Evolutionary conservation across 2,329 filamentous ascomycete species (phyloP), one percentile per base, ranked within the genome.

Genomic region (Claviceps purpurea): DNA sequence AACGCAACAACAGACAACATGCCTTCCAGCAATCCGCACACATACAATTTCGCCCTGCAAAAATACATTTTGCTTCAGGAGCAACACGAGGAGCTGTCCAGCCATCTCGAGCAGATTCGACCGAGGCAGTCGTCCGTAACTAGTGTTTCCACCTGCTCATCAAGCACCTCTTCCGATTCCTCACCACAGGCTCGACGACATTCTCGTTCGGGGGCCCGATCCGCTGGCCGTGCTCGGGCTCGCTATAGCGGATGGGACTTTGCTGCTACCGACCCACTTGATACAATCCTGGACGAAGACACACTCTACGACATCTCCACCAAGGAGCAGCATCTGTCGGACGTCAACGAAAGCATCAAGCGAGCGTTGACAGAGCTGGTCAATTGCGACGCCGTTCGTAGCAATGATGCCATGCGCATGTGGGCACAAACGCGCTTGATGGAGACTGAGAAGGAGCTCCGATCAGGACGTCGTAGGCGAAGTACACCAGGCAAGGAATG

Each of bases 301-400:
- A 70, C 72, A 6, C 61, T 75, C 22, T 67, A 67, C 55, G 73
- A 75, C 59, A 72, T 79, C 56, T 74, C 71, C 0, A 66, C 67
- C 18, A 75, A 77, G 60, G 75, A 79, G 61, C 71, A 74, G 56
- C 75, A 72, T 55, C 70, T 81, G 11, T 77, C 70, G 49, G 70
- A 74, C 55, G 73, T 81, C 64, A 79, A 79, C 64, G 77, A 81
- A 64, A 73, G 74, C 58, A 78, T 82, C 67, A 82, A 82, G 67
- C 72, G 77, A 37, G 74, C 77, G 2, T 61, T 82, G 58, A 82
- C 78, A 5, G 78, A 81, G 62, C 71, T 82, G 14, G 72, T 82
- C 59, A 82, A 81, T 65, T 81, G 76, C 64, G 73, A 77, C 24
- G 66, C 72, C 40, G 75, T 79, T 16, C 74, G 77, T 43, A 65